These are phyloP conservation scores for Lizanozyma gosingica DNA, from an alignment of 1,139 yeast species.

Conservation along the genomic window DNA sequence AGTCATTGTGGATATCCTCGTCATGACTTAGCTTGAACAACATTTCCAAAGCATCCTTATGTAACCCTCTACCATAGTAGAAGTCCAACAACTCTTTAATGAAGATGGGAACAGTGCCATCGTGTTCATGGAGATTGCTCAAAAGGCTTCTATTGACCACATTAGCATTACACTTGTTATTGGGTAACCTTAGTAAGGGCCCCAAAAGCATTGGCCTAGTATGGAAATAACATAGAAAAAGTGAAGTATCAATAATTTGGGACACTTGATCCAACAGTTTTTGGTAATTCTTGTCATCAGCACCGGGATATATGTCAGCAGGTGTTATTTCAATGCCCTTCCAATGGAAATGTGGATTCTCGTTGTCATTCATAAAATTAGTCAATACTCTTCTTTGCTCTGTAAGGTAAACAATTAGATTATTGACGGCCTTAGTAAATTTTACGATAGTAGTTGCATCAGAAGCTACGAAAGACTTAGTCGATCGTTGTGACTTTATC, in stretches of 20 bases:
- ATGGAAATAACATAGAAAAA: conserved; percentile 65
- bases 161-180: conserved; percentile 62
- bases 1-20: conserved; percentile 14
- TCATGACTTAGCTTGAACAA: conserved; percentile 31
- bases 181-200: conserved; percentile 65
- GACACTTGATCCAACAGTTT: conserved; percentile 23
- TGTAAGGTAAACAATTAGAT: conserved; percentile 33
- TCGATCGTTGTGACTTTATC: conserved; percentile 3
- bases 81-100: conserved; percentile 73
- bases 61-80: conserved; percentile 55
- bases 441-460: conserved; percentile 12
- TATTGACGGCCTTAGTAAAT: conserved; percentile 32
- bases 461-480: conserved; percentile 3
- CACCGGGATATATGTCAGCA: conserved; percentile 27
- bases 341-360: conserved; percentile 30
- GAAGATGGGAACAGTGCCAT: conserved; percentile 32
- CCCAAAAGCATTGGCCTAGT: conserved; percentile 69
- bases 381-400: conserved; percentile 44
- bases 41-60: conserved; percentile 59
- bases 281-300: conserved; percentile 7
- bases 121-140: conserved; percentile 18
- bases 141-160: conserved; percentile 51
- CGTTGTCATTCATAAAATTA: conserved; percentile 25
- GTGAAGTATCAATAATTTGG: conserved; percentile 62
- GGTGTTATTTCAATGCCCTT: conserved; percentile 34